Conservation (phyloP, 306 rosid genomes). For the Prosopis cineraria region DNA sequence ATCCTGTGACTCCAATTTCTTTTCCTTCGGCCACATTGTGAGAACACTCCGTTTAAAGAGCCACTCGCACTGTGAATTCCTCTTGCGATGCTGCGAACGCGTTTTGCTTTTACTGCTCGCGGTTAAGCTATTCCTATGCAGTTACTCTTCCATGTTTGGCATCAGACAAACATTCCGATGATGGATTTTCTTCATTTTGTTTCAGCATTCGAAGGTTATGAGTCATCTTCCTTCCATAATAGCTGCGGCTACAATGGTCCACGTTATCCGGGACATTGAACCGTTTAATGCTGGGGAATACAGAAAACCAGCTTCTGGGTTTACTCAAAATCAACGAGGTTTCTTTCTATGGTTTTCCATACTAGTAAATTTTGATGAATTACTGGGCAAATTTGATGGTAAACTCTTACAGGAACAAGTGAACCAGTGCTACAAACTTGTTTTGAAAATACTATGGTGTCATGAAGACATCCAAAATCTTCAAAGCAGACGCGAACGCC, state of each 20-base stretch:
- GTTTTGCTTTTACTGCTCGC: slow-evolving; percentile 63
- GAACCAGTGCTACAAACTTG: slow-evolving; percentile 65
- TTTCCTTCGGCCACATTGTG: slow-evolving; percentile 79
- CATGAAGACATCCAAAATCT: slow-evolving; percentile 38
- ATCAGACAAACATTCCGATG: slow-evolving; percentile 1
- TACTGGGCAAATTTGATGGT: slow-evolving; percentile 27
- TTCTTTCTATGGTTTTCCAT: background rate
- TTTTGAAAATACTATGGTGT: slow-evolving; percentile 50
- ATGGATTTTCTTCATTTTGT: background rate
- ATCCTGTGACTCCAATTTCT: slow-evolving; percentile 87
- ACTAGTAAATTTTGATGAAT: slow-evolving; percentile 17
- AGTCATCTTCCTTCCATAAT: slow-evolving; percentile 71
- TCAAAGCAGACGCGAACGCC: slow-evolving; percentile 53
- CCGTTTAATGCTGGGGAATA: slow-evolving; percentile 60
- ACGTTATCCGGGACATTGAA: slow-evolving; percentile 71
- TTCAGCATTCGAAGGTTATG: slow-evolving; percentile 69
- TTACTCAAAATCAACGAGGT: slow-evolving; percentile 82
- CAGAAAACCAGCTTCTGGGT: slow-evolving; percentile 67
- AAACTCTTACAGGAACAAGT: slow-evolving; percentile 59
- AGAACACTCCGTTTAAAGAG: slow-evolving; percentile 78
- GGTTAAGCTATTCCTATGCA: slow-evolving; percentile 49
- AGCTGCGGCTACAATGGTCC: slow-evolving; percentile 89
- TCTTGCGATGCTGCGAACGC: slow-evolving; percentile 73
- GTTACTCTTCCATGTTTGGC: background rate
- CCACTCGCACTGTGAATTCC: slow-evolving; percentile 75